Conservation (phyloP, 148 eudicot genomes). For the Rhododendron mucronatum region DNA sequence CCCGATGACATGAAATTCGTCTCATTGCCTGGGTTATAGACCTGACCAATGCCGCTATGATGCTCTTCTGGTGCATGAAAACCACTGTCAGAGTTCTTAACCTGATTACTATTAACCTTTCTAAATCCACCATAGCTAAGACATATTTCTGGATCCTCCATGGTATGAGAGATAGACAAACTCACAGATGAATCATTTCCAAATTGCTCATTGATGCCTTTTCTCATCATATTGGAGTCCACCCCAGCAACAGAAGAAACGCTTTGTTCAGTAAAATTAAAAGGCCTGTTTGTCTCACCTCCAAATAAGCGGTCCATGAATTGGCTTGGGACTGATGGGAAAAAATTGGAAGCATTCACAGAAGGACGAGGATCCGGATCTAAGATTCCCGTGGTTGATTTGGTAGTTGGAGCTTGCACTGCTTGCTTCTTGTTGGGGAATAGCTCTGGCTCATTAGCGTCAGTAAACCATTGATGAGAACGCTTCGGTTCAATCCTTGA, state of each 20-base stretch:
- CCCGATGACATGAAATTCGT: conserved; percentile 28
- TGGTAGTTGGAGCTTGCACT: conserved; percentile 25
- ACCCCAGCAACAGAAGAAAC: conserved; percentile 21
- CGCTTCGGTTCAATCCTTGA: conserved; percentile 40
- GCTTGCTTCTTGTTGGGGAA: conserved; percentile 58
- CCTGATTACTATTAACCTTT: conserved; percentile 48
- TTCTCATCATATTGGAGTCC: conserved; percentile 19
- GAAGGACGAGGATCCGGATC: conserved; percentile 20
- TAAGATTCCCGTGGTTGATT: conserved; percentile 23
- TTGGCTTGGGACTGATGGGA: conserved; percentile 33
- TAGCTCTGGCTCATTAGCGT: conserved; percentile 36
- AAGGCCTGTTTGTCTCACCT: conserved; percentile 24
- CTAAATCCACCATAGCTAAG: conserved; percentile 42
- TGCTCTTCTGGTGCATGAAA: conserved; percentile 20
- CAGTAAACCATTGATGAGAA: conserved; percentile 41
- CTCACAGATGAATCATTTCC: conserved; percentile 35
- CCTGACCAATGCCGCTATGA: conserved; percentile 18
- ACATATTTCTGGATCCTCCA: conserved; percentile 35
- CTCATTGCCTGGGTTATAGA: conserved; percentile 26
- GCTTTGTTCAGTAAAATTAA: conserved; percentile 17
- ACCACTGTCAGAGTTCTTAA: conserved; percentile 36
- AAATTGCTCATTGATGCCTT: conserved; percentile 22
- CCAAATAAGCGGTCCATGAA: conserved; percentile 48
- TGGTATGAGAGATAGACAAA: conserved; percentile 36
- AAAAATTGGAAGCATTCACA: conserved; percentile 33